Percentiles rank a stretch among this genome's conserved stretches.
Conservation (phyloP, 495 filamentous ascomycete genomes). For the Pseudoneurospora amorphoporcata region DNA sequence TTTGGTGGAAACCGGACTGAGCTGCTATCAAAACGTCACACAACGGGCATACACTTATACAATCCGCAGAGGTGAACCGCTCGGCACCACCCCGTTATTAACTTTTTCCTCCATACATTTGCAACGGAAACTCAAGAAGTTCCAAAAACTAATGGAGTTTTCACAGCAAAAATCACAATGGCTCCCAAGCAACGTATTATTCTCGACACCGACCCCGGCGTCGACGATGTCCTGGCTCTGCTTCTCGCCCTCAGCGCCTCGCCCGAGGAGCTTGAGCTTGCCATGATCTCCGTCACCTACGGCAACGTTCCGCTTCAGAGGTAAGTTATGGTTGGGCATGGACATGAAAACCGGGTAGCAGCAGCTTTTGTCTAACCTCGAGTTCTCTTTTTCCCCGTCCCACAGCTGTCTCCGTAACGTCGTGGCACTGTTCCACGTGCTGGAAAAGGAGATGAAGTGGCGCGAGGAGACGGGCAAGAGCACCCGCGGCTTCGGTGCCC, state of each 20-base stretch:
- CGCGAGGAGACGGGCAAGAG: conserved; percentile 49
- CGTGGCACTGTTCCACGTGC: conserved; percentile 81
- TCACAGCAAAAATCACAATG: conserved; percentile 24
- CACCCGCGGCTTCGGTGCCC: conserved; percentile 54
- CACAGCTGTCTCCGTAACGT: conserved; percentile 78
- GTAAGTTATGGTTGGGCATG: conserved; percentile 27
- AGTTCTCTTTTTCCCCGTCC: not conserved
- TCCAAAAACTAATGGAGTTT: not conserved
- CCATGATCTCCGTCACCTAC: conserved; percentile 85
- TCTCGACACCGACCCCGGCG: conserved; percentile 91
- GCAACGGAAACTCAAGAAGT: not conserved
- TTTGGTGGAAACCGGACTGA: not conserved
- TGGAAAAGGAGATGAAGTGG: conserved; percentile 86
- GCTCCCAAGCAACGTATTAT: conserved; percentile 65
- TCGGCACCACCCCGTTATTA: not conserved
- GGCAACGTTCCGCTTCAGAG: conserved; percentile 82
- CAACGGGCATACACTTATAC: not conserved
- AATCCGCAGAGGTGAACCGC: not conserved
- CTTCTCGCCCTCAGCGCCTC: conserved; percentile 74
- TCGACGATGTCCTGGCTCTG: conserved; percentile 80
- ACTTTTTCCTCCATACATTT: not conserved
- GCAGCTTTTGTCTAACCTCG: conserved; percentile 4
- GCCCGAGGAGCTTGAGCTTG: conserved; percentile 77
- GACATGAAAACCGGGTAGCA: not conserved
- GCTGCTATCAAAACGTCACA: not conserved